These are phyloP conservation scores for Sesbania bispinosa DNA, from an alignment of 306 rosid genomes.

Conservation along the genomic window DNA sequence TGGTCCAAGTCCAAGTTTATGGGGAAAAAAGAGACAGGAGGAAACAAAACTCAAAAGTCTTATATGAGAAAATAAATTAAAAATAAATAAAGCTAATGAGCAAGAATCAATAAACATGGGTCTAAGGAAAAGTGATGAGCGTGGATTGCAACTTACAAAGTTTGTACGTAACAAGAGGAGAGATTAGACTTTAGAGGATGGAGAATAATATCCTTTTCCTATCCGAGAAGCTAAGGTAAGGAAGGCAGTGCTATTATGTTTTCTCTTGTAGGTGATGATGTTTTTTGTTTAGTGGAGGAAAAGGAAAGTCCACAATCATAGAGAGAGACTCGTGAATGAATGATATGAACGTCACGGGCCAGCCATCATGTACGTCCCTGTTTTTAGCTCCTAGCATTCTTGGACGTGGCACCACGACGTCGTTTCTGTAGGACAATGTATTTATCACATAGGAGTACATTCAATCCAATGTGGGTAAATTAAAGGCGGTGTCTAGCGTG, in stretches of 20 bases:
- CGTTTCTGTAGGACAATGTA: too few relatives aligned
- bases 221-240: neutral
- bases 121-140: neutral
- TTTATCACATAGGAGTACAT: too few relatives aligned
- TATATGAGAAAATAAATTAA: neutral
- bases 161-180: neutral
- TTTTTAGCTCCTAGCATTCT: too few relatives aligned
- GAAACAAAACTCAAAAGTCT: neutral
- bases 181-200: neutral
- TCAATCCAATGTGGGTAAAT: too few relatives aligned
- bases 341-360: conserved; percentile 32
- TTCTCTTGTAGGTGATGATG: too few relatives aligned
- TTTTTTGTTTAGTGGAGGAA: neutral
- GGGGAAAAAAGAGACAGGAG: neutral
- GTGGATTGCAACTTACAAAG: conserved; percentile 2
- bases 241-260: too few relatives aligned
- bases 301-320: conserved; percentile 2
- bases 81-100: neutral
- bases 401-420: neutral
- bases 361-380: neutral
- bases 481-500: too few relatives aligned
- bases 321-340: conserved; percentile 5
- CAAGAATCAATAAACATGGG: neutral
- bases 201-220: too few relatives aligned
- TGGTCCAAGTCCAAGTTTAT: neutral